phyloP scores from a whole-genome alignment of 208 protist species.

The Acanthamoeba sp. region DNA sequence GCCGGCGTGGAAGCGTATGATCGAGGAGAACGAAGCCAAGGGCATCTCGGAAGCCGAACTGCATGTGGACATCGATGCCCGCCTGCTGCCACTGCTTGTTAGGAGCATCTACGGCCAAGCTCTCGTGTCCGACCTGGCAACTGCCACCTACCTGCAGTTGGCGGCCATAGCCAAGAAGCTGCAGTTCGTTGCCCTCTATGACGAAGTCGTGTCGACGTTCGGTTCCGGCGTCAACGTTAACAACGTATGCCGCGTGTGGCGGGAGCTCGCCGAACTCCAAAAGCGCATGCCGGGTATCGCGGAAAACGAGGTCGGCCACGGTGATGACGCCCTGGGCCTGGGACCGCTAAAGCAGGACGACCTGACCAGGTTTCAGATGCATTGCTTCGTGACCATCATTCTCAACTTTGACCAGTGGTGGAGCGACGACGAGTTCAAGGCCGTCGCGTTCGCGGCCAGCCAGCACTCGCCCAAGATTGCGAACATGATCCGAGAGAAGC shows the following conservation, averaged over 20 bases:
- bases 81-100: not conserved
- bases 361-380: not conserved
- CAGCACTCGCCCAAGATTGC: not conserved
- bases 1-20: not conserved
- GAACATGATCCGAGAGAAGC: too few species aligned
- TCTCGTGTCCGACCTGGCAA: not conserved
- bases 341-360: not conserved
- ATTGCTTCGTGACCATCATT: not conserved
- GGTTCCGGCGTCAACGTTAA: not conserved
- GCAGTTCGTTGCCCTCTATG: not conserved
- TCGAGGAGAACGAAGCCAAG: not conserved
- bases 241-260: conserved; percentile 31
- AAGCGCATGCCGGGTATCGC: not conserved
- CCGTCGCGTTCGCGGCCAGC: not conserved
- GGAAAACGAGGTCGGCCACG: too few species aligned
- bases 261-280: not conserved
- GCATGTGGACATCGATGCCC: not conserved
- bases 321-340: too few species aligned
- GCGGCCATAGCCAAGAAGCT: not conserved
- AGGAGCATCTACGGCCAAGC: not conserved
- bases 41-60: not conserved
- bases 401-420: not conserved
- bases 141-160: not conserved
- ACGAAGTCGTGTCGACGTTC: not conserved
- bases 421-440: not conserved